Conservation (phyloP, 1,284 basidiomycete genomes). For the Pseudomicrostroma phylloplanum region DNA sequence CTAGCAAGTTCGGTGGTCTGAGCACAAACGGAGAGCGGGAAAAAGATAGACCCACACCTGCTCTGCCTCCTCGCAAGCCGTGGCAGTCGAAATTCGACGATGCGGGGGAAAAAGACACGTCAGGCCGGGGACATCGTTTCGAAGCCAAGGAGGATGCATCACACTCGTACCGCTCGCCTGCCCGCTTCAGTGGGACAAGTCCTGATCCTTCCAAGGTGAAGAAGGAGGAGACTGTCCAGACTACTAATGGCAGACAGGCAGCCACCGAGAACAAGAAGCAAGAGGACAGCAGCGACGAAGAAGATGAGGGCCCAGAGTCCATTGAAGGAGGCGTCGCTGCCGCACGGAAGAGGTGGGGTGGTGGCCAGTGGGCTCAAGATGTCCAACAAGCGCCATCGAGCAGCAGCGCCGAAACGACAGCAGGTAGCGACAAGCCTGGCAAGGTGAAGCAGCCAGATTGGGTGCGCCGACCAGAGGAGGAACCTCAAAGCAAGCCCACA, state of each 20-base stretch:
- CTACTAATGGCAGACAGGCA: too few relatives aligned
- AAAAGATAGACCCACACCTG: conserved; percentile 9
- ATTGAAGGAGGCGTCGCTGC: background rate
- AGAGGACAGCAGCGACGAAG: conserved; percentile 3
- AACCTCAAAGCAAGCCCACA: too few relatives aligned
- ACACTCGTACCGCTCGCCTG: background rate
- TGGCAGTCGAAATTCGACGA: conserved; percentile 14
- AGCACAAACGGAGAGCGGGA: conserved; percentile 19
- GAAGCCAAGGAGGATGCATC: background rate
- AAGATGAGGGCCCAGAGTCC: background rate
- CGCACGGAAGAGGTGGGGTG: background rate
- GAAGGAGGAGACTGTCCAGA: too few relatives aligned
- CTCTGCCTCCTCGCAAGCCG: conserved; percentile 21
- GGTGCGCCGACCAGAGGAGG: background rate
- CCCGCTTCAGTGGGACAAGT: conserved; percentile 4
- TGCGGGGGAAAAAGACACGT: background rate
- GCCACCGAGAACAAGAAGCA: too few relatives aligned
- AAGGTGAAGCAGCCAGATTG: background rate
- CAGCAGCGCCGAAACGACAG: too few relatives aligned
- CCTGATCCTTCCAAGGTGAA: background rate
- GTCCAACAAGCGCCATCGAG: background rate
- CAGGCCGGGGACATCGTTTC: background rate
- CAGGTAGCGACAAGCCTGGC: background rate
- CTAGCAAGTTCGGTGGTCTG: conserved; percentile 22
- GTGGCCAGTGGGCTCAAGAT: background rate